phyloP scores from a whole-genome alignment of 805 yeast genomes.

The Saturnispora gosingensis region DNA sequence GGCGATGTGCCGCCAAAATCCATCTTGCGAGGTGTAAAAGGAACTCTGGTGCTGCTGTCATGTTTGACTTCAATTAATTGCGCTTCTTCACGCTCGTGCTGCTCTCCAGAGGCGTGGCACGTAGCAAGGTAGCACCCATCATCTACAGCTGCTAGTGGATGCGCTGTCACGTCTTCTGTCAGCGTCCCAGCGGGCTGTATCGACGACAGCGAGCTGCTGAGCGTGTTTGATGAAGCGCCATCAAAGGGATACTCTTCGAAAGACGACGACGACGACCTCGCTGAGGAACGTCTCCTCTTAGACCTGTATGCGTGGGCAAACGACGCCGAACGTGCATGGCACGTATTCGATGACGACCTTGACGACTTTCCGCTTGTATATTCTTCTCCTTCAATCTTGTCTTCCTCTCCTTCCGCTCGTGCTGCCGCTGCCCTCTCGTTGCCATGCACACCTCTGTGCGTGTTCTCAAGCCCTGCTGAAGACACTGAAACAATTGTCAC shows the following conservation, averaged over 20 bases:
- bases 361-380: neutral
- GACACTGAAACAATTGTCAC: neutral
- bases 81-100: neutral
- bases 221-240: neutral
- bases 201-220: constrained; percentile 1
- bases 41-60: neutral
- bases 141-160: neutral
- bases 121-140: neutral
- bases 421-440: neutral
- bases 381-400: neutral
- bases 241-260: neutral
- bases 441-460: neutral
- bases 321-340: constrained; percentile 2
- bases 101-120: neutral
- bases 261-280: neutral
- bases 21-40: neutral
- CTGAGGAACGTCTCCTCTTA: neutral
- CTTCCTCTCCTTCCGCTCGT: neutral
- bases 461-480: neutral
- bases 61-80: neutral
- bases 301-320: neutral
- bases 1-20: neutral
- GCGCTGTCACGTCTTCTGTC: neutral
- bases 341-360: constrained; percentile 1
- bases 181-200: neutral